Percentiles rank a stretch among this genome's conserved stretches.
Evolutionary conservation across 768 basidiomycete genomes (phyloP).

Genomic region (Leccinum imitatum): DNA sequence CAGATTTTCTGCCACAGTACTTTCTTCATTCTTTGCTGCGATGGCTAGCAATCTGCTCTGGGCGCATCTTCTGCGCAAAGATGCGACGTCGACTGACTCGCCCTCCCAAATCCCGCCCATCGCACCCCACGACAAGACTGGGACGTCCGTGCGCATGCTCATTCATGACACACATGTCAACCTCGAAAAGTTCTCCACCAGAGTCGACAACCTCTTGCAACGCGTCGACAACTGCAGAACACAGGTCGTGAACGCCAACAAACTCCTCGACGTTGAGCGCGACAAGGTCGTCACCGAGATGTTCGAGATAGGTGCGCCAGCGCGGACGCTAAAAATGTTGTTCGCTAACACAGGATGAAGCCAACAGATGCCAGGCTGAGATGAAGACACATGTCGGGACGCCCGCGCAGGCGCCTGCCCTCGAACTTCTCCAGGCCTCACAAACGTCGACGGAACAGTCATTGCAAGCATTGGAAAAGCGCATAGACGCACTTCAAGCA

Average conservation of each 20-base stretch:
- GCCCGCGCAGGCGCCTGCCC: constrained; percentile 47
- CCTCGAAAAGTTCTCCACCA: constrained; percentile 63
- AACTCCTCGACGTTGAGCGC: constrained; percentile 58
- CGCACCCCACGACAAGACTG: constrained; percentile 60
- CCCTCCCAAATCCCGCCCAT: constrained; percentile 33
- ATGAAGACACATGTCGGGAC: constrained; percentile 56
- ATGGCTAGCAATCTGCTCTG: constrained; percentile 38
- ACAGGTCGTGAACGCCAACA: constrained; percentile 53
- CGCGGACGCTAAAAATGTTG: not conserved
- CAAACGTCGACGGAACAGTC: constrained; percentile 39
- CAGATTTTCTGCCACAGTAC: not conserved
- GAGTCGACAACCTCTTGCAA: constrained; percentile 51
- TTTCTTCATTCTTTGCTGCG: not conserved
- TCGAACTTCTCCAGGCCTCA: constrained; percentile 41
- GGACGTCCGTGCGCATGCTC: constrained; percentile 69
- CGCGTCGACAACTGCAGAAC: constrained; percentile 51
- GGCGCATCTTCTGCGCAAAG: constrained; percentile 55
- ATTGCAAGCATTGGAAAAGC: constrained; percentile 50
- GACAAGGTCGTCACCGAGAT: constrained; percentile 57
- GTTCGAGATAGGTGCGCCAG: constrained; percentile 12
- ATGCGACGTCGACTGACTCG: constrained; percentile 28
- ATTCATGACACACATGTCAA: constrained; percentile 73
- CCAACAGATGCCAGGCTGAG: constrained; percentile 61
- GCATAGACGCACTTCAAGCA: constrained; percentile 54
- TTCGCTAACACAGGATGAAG: constrained; percentile 39